These are phyloP conservation scores for Endogone sp. DNA, from an alignment of 192 early-diverging fungal genomes.

Conservation along the genomic window DNA sequence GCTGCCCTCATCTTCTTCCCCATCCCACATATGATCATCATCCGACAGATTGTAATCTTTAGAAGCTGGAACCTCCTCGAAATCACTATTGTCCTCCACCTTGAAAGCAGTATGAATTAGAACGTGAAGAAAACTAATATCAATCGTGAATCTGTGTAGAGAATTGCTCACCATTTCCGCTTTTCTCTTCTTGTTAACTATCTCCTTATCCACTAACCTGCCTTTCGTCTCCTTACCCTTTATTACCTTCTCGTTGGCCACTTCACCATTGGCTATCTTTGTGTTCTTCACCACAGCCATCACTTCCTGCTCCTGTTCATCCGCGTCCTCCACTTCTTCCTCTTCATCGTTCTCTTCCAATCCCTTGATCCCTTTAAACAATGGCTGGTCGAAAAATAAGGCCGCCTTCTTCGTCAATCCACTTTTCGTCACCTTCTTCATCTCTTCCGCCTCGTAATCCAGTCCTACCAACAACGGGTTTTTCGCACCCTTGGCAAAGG, in stretches of 20 bases:
- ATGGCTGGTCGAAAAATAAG: conserved; percentile 95
- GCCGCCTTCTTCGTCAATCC: conserved; percentile 77
- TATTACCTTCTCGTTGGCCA: conserved; percentile 19
- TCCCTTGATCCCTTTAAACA: conserved; percentile 71
- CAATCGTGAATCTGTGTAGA: too few relatives aligned
- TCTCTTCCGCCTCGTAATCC: conserved; percentile 52
- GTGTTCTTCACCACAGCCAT: conserved; percentile 23
- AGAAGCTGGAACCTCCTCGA: conserved; percentile 46
- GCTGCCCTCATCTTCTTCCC: conserved; percentile 54
- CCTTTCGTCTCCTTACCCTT: too few relatives aligned
- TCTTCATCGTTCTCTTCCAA: conserved; percentile 54
- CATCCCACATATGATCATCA: conserved; percentile 56
- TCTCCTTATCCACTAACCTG: background rate
- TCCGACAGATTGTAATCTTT: conserved; percentile 23
- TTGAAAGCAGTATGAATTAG: too few relatives aligned
- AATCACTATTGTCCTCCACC: conserved; percentile 51
- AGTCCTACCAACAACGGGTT: conserved; percentile 47
- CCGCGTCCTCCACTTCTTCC: conserved; percentile 44
- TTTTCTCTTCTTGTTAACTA: conserved; percentile 48
- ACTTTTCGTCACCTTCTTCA: conserved; percentile 36
- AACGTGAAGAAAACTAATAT: too few relatives aligned
- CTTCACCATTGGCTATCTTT: conserved; percentile 29
- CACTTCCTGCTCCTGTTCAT: conserved; percentile 31
- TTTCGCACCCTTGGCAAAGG: conserved; percentile 38
- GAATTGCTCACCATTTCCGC: too few relatives aligned